Base-by-base conservation (phyloP, 2,329 filamentous ascomycete genomes). In the Pseudogymnoascus sp. region DNA sequence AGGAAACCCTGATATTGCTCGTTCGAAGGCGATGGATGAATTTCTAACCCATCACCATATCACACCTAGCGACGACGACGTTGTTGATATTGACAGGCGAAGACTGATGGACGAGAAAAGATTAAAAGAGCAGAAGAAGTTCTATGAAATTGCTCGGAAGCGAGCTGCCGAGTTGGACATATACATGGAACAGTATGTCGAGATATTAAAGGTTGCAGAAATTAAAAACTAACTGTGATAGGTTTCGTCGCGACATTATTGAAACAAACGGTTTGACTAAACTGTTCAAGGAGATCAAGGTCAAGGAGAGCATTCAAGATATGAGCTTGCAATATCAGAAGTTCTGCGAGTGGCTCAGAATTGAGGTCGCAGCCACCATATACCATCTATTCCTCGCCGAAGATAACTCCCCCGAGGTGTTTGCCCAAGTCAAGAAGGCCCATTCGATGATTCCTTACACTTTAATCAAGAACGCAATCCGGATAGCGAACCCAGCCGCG, bases 381-480 rank as follows among this genome's bases (percentile, higher is more conserved):
- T 99, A 99, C 71, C 94, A 99, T 73, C 79, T 99, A 34, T 99
- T 99, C 79, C 81, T 99, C 47, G 94, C 94, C 5, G 94, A 99
- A 73, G 94, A 99, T 75, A 99, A 99, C 74, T 97, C 93, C 0
- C 92, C 94, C 0, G 94, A 99, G 71, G 76, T 99, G 30, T 97
- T 97, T 73, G 91, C 91, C 0, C 94, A 99, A 74, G 87, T 89
- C 4, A 96, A 93, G 76, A 85, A 90, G 63, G 97, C 97, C 59
- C 94, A 99, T 72, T 96, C 92, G 0, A 82, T 97, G 61, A 88
- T 99, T 47, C 94, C 94, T 0, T 99, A 99, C 71, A 88, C 87
- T 0, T 79, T 97, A 57, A 80, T 99, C 72, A 99, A 99, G 78
- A 97, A 97, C 71, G 91, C 96, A 54, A 97, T 99, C 69, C 86